Conservation (phyloP, 805 yeast species). For the Cyberlindnera bimundalis region DNA sequence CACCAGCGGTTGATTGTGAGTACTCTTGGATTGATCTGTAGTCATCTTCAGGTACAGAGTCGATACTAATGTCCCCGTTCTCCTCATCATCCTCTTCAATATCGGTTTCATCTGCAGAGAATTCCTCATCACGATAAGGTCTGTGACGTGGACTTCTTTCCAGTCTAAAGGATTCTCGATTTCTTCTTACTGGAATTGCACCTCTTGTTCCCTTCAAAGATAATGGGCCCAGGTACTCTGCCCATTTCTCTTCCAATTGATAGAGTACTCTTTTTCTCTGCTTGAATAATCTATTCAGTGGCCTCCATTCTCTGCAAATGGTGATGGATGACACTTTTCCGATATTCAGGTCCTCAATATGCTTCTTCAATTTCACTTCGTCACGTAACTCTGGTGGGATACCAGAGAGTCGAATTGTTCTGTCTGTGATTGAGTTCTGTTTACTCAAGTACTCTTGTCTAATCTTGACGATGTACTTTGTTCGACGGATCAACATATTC, state of each 20-base stretch:
- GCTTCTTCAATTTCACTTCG: conserved; percentile 64
- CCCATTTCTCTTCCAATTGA: conserved; percentile 69
- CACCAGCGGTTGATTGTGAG: conserved; percentile 19
- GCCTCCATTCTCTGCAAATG: conserved; percentile 85
- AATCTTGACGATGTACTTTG: conserved; percentile 67
- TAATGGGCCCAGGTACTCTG: conserved; percentile 53
- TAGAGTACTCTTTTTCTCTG: conserved; percentile 51
- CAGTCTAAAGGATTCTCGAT: conserved; percentile 24
- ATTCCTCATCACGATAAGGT: conserved; percentile 15
- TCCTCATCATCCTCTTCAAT: conserved; percentile 12
- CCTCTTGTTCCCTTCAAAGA: conserved; percentile 19
- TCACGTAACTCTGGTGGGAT: conserved; percentile 80
- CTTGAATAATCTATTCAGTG: conserved; percentile 61
- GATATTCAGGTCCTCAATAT: conserved; percentile 72
- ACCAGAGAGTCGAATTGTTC: conserved; percentile 85
- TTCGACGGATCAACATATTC: conserved; percentile 60
- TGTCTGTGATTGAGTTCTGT: conserved; percentile 86
- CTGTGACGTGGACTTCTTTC: conserved; percentile 19
- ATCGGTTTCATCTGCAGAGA: conserved; percentile 9
- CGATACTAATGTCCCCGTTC: conserved; percentile 6
- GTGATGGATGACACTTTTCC: conserved; percentile 77
- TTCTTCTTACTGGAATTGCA: conserved; percentile 24
- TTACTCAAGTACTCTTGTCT: conserved; percentile 81
- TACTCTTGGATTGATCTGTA: conserved; percentile 23
- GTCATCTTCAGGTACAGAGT: conserved; percentile 17